Base-by-base conservation (phyloP, 805 yeast genomes). In the Metschnikowia corniflorae region DNA sequence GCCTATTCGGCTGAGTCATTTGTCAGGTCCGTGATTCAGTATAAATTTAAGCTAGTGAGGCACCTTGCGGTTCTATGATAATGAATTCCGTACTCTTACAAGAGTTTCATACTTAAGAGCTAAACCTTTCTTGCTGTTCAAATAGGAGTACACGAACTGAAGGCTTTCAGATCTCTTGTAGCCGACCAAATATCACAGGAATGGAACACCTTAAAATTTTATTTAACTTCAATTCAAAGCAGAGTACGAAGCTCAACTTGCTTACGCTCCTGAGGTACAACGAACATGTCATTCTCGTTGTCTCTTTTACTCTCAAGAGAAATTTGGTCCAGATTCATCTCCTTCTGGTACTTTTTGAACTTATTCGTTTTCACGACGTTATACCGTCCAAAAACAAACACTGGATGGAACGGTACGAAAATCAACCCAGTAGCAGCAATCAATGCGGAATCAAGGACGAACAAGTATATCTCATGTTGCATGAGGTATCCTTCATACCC, bases 391-490 rank as follows among this genome's bases (percentile, higher is more conserved):
- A 64, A 53, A 2, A 56, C 63, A 47, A 55, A 54, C n/a, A 54
- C 53, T 4, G 71, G 71, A 43, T 65, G 71, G 60, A 65, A 66
- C 2, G 61, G 61, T 23, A 63, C 35, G 31, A 65, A 60, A 8
- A 62, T 35, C 16, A 66, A 19, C 4, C 68, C 70, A 7, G 61
- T 57, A 13, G 59, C 39, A 2, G 66, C 61, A 29, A 66, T 53
- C 67, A 67, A 60, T 2, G 54, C 35, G 0, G 70, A 68, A 44
- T 67, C 72, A 33, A 67, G 57, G 5, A 56, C 58, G 63, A 65
- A 58, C 20, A 67, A 38, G 41, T 40, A 65, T 4, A 58, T 59
- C 43, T 67, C 72, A 41, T 62, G 65, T 2, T 44, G 39, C 30
- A 63, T 55, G 40, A 66, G 54, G 42, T 59, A 63, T 2, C 71